A percentile compares a stretch with the other conserved stretches of the same genome.
These are phyloP conservation scores for Colletotrichum sp. DNA, from an alignment of 2,329 filamentous ascomycete genomes.

Conservation along the genomic window DNA sequence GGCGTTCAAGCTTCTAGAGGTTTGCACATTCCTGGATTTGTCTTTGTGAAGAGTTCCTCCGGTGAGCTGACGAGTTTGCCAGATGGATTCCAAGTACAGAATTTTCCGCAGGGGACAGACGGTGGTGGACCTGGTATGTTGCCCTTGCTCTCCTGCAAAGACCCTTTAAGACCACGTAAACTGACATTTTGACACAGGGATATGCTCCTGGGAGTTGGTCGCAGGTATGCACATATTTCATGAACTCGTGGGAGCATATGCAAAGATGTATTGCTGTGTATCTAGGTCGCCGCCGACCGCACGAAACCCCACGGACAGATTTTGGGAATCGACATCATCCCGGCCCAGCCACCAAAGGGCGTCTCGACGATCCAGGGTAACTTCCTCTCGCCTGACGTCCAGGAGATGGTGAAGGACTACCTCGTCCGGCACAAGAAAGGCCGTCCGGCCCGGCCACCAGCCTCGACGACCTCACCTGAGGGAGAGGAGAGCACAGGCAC, in stretches of 20 bases:
- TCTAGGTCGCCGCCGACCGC: conserved; percentile 78
- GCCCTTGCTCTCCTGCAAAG: neutral
- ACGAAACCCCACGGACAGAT: conserved; percentile 80
- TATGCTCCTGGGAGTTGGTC: conserved; percentile 80
- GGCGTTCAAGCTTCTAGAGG: conserved; percentile 91
- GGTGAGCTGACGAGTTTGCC: neutral
- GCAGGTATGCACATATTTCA: conserved; percentile 50
- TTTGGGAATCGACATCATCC: conserved; percentile 92
- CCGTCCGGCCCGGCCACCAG: conserved; percentile 39
- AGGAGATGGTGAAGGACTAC: conserved; percentile 77
- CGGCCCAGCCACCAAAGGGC: conserved; percentile 86
- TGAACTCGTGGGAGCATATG: neutral
- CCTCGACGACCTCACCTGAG: neutral
- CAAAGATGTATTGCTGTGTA: neutral
- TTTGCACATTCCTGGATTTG: conserved; percentile 36
- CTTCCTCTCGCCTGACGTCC: conserved; percentile 79
- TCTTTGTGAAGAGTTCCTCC: neutral
- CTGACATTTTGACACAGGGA: conserved; percentile 54
- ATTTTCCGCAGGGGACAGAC: conserved; percentile 83
- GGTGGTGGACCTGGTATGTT: conserved; percentile 82
- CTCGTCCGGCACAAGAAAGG: conserved; percentile 66
- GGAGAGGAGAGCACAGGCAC: conserved; percentile 20
- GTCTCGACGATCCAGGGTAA: conserved; percentile 97
- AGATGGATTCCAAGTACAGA: conserved; percentile 84
- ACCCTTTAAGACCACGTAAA: neutral